Evolutionary conservation across 2,329 filamentous ascomycete species (phyloP), one percentile per base, ranked within the genome.

Genomic region (Epichloe sibirici): DNA sequence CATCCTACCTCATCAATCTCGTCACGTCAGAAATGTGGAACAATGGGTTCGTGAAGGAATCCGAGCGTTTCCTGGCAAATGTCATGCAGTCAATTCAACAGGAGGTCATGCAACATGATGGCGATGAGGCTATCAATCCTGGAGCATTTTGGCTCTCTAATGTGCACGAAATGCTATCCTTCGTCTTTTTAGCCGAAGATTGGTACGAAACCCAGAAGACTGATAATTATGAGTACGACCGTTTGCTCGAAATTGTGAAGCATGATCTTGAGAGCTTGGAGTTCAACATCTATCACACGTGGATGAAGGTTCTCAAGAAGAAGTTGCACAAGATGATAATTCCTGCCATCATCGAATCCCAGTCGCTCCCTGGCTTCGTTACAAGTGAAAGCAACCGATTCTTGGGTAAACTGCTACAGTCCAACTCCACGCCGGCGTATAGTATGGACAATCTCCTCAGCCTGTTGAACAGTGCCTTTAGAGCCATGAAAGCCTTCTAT

Each of bases 1-100:
- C 93, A 37, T 91, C 93, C 9, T 98, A 97, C 69, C 83, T 98
- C 62, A 98, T 98, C 76, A 98, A 98, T 70, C 78, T 98, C 56
- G 93, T 98, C 57, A 98, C 93, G 12, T 97, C 90, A 15, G 93
- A 98, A 74, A 98, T 98, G 93, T 98, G 93, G 93, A 98, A 98
- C 75, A 98, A 98, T 63, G 93, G 93, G 46, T 98, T 96, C 66
- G 93, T 98, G 62, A 98, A 98, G 75, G 93, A 98, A 71, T 97
- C 93, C 4, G 93, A 98, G 72, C 87, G 91, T 52, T 98, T 98
- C 80, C 78, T 98, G 57, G 93, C 93, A 65, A 98, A 97, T 63
- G 93, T 98, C 58, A 98, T 98, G 93, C 93, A 97, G 71, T 95
- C 90, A 7, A 97, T 98, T 64, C 93, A 98, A 69, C 90, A 97